These are phyloP conservation scores for Rhodotorula toruloides DNA, from an alignment of 768 basidiomycete genomes.

Conservation along the genomic window DNA sequence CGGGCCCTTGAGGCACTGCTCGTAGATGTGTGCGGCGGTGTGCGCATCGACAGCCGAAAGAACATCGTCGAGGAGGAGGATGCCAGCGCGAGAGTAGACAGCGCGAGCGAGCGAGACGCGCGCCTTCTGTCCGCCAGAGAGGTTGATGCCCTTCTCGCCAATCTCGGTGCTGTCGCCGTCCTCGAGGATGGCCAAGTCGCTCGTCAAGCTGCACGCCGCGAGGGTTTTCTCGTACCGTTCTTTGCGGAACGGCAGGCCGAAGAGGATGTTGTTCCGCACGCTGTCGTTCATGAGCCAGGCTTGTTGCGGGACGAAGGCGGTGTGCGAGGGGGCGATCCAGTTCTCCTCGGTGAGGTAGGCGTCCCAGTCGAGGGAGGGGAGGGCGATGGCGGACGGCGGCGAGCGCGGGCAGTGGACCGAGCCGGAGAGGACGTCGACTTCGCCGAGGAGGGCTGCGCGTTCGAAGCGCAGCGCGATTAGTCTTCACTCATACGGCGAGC, in stretches of 20 bases:
- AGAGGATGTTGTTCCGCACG: slow-evolving; percentile 54
- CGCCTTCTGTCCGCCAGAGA: slow-evolving; percentile 64
- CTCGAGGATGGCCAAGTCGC: slow-evolving; percentile 66
- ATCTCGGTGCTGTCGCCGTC: slow-evolving; percentile 66
- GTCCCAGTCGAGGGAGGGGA: slow-evolving; percentile 41
- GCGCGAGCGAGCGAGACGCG: slow-evolving; percentile 78
- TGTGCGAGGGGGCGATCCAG: slow-evolving; percentile 41
- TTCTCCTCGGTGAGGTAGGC: slow-evolving; percentile 22
- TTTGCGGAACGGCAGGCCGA: slow-evolving; percentile 61
- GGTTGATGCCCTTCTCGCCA: slow-evolving; percentile 39
- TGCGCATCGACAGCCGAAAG: slow-evolving; percentile 74
- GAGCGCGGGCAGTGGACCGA: slow-evolving; percentile 30
- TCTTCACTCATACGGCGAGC: no score
- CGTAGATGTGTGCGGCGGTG: slow-evolving; percentile 67
- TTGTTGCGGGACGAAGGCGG: slow-evolving; percentile 65
- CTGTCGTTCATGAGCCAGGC: slow-evolving; percentile 57
- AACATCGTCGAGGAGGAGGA: slow-evolving; percentile 64
- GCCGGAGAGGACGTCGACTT: slow-evolving; percentile 42
- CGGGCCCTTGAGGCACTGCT: slow-evolving; percentile 62
- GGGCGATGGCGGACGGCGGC: slow-evolving; percentile 34
- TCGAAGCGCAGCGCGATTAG: neutral
- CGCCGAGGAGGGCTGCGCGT: slow-evolving; percentile 39
- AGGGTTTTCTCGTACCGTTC: slow-evolving; percentile 63
- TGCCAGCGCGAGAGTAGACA: slow-evolving; percentile 76
- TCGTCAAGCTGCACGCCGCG: slow-evolving; percentile 64